phyloP scores from a whole-genome alignment of 768 basidiomycete species.

The Filobasidium wieringae region DNA sequence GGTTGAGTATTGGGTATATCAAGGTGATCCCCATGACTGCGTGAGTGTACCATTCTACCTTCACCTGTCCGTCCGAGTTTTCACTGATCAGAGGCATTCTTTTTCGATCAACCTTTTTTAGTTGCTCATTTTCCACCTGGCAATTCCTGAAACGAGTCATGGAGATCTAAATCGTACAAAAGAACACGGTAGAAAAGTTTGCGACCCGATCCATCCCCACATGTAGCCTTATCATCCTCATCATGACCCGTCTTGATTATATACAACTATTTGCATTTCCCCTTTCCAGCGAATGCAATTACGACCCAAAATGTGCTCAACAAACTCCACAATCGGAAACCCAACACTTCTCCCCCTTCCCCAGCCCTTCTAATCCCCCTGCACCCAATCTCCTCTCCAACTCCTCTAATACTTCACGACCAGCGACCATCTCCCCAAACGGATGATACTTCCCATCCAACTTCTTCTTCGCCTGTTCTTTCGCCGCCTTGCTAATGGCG shows the following conservation, averaged over 20 bases:
- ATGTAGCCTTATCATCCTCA: neutral
- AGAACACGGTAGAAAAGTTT: no score
- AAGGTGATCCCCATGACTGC: slow-evolving; percentile 89
- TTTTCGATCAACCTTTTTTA: slow-evolving; percentile 28
- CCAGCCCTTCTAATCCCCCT: neutral
- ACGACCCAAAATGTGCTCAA: no score
- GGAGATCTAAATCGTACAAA: slow-evolving; percentile 29
- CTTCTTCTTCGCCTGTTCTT: slow-evolving; percentile 37
- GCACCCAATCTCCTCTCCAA: slow-evolving; percentile 32
- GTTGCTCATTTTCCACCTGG: slow-evolving; percentile 86
- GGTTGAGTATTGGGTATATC: slow-evolving; percentile 78
- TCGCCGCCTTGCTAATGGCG: slow-evolving; percentile 40
- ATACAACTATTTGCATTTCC: neutral
- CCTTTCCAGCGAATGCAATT: no score
- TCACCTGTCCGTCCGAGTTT: neutral
- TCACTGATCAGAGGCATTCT: neutral
- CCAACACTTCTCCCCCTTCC: slow-evolving; percentile 25
- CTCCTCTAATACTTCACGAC: slow-evolving; percentile 34
- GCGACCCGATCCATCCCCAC: no score
- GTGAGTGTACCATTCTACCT: slow-evolving; percentile 20
- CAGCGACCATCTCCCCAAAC: slow-evolving; percentile 41
- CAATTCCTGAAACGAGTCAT: slow-evolving; percentile 56
- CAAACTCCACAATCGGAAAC: neutral
- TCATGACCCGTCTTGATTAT: neutral
- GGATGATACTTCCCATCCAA: slow-evolving; percentile 47